Percentiles rank a stretch among this genome's conserved stretches.
These are phyloP conservation scores for Schoenoplectus triqueter DNA, from an alignment of 202 grass and related monocot genomes.

Conservation along the genomic window DNA sequence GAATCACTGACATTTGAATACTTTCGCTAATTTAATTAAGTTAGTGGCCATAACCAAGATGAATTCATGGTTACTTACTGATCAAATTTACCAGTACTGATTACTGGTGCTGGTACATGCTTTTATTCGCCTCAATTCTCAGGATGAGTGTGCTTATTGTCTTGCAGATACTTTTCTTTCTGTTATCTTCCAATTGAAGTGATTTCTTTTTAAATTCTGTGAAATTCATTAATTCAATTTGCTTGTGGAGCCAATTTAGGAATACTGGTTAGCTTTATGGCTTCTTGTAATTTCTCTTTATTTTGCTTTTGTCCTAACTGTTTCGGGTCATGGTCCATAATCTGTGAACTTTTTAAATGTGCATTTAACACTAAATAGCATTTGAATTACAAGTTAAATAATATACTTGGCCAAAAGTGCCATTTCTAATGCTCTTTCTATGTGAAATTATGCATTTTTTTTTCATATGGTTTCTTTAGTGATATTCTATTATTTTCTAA, in stretches of 20 bases:
- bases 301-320: slow-evolving; percentile 6
- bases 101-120: background rate
- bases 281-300: background rate
- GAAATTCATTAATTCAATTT: no score
- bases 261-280: background rate
- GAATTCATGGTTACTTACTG: background rate
- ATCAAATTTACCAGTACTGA: background rate
- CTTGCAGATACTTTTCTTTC: no score
- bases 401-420: background rate
- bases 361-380: background rate
- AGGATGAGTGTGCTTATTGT: no score
- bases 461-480: slow-evolving; percentile 6
- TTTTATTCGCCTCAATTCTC: background rate
- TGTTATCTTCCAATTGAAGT: no score
- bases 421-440: background rate
- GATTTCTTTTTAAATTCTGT: no score
- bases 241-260: no score
- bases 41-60: background rate
- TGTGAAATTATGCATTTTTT: background rate
- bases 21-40: background rate
- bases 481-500: background rate
- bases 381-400: slow-evolving; percentile 7
- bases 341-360: background rate
- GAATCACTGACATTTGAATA: slow-evolving; percentile 15
- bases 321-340: background rate